Percentiles rank a stretch among this genome's conserved stretches.
phyloP scores from a whole-genome alignment of 176 grass and related monocot species.

The Phragmites australis region DNA sequence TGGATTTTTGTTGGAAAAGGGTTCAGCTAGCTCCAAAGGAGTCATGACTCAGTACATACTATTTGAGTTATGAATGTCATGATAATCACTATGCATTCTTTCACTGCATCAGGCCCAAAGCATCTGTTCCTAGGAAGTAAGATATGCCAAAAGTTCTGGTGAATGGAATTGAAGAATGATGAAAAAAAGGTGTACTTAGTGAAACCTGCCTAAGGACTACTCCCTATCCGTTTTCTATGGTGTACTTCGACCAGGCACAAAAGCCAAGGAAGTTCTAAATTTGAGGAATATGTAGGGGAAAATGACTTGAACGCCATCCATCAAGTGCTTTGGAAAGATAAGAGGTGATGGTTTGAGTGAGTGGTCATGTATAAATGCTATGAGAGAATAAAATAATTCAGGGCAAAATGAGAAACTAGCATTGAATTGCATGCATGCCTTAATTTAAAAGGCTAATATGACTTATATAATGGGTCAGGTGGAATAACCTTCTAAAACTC shows the following conservation, averaged over 20 bases:
- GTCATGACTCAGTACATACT: neutral
- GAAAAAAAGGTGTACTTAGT: neutral
- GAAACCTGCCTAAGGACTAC: too few relatives aligned
- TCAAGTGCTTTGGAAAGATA: neutral
- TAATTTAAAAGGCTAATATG: neutral
- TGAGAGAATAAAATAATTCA: neutral
- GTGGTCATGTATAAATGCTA: neutral
- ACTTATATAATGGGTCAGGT: neutral
- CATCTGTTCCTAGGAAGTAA: neutral
- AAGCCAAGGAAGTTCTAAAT: neutral
- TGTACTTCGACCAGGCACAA: too few relatives aligned
- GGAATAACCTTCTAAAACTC: constrained; percentile 1
- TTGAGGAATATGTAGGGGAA: neutral
- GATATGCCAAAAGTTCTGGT: neutral
- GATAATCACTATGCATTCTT: too few relatives aligned
- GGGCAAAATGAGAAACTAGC: neutral
- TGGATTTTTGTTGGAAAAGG: neutral
- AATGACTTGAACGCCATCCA: neutral
- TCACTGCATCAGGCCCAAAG: too few relatives aligned
- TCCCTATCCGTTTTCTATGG: too few relatives aligned
- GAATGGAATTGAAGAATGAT: neutral
- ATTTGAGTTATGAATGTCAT: too few relatives aligned
- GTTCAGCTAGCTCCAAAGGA: neutral
- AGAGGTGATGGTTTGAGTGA: neutral
- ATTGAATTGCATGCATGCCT: neutral